These are phyloP conservation scores for rapeseed (Brassica napus) DNA, from an alignment of 345 rosid genomes.

Conservation along the genomic window DNA sequence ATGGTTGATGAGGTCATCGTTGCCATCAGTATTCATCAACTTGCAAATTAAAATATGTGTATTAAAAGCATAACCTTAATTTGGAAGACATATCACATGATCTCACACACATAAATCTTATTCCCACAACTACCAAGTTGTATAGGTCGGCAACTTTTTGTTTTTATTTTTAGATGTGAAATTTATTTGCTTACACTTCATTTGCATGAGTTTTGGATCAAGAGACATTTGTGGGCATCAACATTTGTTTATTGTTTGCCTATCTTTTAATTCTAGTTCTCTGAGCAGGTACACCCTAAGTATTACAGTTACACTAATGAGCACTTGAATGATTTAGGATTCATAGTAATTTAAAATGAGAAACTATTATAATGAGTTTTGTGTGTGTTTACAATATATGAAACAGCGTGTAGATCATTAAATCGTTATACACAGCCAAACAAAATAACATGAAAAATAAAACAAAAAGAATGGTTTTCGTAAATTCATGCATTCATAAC, in stretches of 20 bases:
- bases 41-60: constrained; percentile 13
- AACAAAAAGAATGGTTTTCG: background rate
- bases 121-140: constrained; percentile 29
- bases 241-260: background rate
- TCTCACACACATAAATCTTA: constrained; percentile 36
- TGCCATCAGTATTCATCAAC: constrained; percentile 40
- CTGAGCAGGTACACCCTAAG: background rate
- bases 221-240: constrained; percentile 2
- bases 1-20: constrained; percentile 41
- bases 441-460: background rate
- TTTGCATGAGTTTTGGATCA: background rate
- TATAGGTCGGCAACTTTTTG: constrained; percentile 19
- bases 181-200: constrained; percentile 13
- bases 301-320: background rate
- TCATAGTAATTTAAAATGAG: background rate
- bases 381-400: background rate
- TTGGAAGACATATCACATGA: constrained; percentile 38
- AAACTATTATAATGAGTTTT: background rate
- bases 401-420: background rate
- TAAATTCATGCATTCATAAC: background rate
- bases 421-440: background rate
- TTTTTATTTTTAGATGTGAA: constrained; percentile 1
- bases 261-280: background rate
- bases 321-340: background rate
- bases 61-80: constrained; percentile 32